Percentiles rank a stretch among this genome's conserved stretches.
Evolutionary conservation across 768 basidiomycete species (phyloP).

Genomic region (Pholiota conissans): DNA sequence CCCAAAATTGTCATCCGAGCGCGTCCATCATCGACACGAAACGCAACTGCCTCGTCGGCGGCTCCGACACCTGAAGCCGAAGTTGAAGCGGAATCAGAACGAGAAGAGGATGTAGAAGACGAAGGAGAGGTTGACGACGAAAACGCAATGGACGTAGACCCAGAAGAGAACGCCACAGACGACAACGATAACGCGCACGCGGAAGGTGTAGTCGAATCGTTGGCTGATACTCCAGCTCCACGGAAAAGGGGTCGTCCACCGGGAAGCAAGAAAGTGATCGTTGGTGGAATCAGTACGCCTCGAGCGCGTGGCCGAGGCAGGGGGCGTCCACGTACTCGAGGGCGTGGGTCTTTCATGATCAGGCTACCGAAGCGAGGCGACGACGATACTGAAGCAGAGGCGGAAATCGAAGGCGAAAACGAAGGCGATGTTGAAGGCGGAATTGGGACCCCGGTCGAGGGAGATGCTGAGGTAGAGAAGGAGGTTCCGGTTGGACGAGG

Average conservation of each 20-base stretch:
- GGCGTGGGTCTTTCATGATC: conserved; percentile 22
- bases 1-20: conserved; percentile 55
- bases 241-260: conserved; percentile 43
- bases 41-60: conserved; percentile 20
- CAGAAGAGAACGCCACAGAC: conserved; percentile 32
- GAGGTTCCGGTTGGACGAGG: conserved; percentile 70
- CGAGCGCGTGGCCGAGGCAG: conserved; percentile 31
- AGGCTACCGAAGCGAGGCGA: conserved; percentile 35
- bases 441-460: conserved; percentile 35
- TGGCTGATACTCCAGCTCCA: conserved; percentile 30
- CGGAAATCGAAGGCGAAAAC: conserved; percentile 17
- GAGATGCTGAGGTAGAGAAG: conserved; percentile 44
- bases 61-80: conserved; percentile 24
- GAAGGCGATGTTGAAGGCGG: conserved; percentile 23
- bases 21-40: conserved; percentile 26
- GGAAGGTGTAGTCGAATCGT: conserved; percentile 28
- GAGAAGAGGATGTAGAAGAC: conserved; percentile 30
- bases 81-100: conserved; percentile 22
- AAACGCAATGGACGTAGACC: conserved; percentile 38
- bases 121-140: conserved; percentile 29
- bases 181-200: conserved; percentile 38
- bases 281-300: conserved; percentile 18
- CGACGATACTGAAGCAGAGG: conserved; percentile 22
- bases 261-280: conserved; percentile 28
- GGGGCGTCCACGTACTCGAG: conserved; percentile 34